These are phyloP conservation scores for Claviceps sorghi DNA, from an alignment of 2,329 filamentous ascomycete species.

Conservation along the genomic window DNA sequence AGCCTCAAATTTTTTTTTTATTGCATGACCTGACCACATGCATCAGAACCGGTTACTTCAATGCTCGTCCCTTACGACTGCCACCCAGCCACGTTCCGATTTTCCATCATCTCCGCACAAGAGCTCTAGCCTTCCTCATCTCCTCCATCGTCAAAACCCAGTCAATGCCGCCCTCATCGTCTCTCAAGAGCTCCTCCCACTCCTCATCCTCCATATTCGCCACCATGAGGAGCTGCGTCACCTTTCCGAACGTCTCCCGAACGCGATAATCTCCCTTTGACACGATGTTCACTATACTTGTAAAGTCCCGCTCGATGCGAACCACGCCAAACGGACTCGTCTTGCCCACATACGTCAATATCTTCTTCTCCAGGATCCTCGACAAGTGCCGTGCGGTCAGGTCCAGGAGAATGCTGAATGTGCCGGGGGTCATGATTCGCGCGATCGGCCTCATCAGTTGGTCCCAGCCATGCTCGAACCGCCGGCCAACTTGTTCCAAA, in stretches of 20 bases:
- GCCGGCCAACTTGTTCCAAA: constrained; percentile 56
- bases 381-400: constrained; percentile 62
- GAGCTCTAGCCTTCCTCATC: constrained; percentile 53
- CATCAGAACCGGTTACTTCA: no score
- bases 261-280: constrained; percentile 61
- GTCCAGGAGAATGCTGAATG: constrained; percentile 63
- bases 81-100: not conserved
- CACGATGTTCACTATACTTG: constrained; percentile 55
- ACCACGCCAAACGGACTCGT: constrained; percentile 72
- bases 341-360: constrained; percentile 65
- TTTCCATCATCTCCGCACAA: constrained; percentile 29
- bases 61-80: not conserved
- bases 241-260: constrained; percentile 61
- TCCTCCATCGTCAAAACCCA: constrained; percentile 65
- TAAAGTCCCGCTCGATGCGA: constrained; percentile 70
- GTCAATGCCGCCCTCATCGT: constrained; percentile 47
- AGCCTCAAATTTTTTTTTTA: not conserved
- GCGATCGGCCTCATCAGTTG: constrained; percentile 71
- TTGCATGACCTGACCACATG: no score
- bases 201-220: constrained; percentile 94
- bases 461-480: constrained; percentile 78
- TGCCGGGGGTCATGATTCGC: constrained; percentile 65
- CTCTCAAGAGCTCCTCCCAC: constrained; percentile 59
- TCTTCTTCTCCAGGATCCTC: constrained; percentile 69
- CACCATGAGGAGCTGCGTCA: constrained; percentile 68